A percentile compares a stretch with the other conserved stretches of the same genome.
Conservation (phyloP, 176 grass and related monocot genomes). For the Puya raimondii region DNA sequence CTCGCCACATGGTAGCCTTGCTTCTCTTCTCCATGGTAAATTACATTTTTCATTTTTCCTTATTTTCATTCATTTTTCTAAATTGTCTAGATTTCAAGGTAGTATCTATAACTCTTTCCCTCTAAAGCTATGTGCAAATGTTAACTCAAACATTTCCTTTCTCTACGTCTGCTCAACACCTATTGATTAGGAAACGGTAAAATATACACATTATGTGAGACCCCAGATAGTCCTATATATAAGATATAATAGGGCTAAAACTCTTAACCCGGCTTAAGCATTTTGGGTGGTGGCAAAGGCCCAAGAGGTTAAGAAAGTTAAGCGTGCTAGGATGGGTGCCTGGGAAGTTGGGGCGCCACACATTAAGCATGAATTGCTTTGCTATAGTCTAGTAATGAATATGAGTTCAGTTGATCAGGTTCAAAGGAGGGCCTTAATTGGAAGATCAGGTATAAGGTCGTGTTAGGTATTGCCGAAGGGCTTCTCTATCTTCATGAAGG, state of each 20-base stretch:
- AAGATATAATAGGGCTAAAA: too few species aligned
- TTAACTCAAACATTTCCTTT: too few species aligned
- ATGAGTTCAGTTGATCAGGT: conserved; percentile 54
- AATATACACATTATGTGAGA: too few species aligned
- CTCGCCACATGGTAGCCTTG: conserved; percentile 91
- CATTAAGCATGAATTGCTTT: not conserved
- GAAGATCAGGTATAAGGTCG: conserved; percentile 78
- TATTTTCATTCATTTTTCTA: not conserved
- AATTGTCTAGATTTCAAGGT: too few species aligned
- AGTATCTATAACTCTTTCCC: too few species aligned
- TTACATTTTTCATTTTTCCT: conserved; percentile 2
- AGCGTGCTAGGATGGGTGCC: too few species aligned
- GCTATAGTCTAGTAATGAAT: conserved; percentile 25
- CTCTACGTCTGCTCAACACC: not conserved
- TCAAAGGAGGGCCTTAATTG: conserved; percentile 56
- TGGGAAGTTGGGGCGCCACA: too few species aligned
- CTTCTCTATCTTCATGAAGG: conserved; percentile 85
- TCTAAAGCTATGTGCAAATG: too few species aligned
- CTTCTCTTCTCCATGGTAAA: conserved; percentile 89
- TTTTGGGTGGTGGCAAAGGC: too few species aligned
- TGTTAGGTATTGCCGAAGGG: conserved; percentile 81
- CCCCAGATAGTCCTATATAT: too few species aligned
- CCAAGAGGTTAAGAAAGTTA: too few species aligned
- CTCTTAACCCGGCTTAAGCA: too few species aligned
- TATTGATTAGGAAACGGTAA: conserved; percentile 8